Conservation (phyloP, 306 rosid genomes). For the Dryas alaskensis region DNA sequence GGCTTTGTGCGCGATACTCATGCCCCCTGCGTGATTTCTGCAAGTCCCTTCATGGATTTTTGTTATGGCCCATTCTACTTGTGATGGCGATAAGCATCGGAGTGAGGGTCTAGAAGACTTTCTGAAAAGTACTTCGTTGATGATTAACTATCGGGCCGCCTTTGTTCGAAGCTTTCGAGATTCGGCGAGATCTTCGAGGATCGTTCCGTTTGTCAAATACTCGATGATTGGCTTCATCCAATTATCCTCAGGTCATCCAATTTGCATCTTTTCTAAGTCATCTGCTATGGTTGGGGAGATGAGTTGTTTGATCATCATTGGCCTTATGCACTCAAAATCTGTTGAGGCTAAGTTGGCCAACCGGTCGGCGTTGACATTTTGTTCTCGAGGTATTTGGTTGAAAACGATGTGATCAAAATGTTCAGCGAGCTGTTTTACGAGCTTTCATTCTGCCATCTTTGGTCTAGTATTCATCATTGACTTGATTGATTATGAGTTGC, state of each 20-base stretch:
- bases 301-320: fast-evolving
- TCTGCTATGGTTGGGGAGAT: fast-evolving
- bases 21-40: background rate
- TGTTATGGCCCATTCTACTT: background rate
- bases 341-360: too few species aligned
- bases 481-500: background rate
- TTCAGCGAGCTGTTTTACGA: fast-evolving
- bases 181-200: fast-evolving
- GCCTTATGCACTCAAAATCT: too few species aligned
- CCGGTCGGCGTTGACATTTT: too few species aligned
- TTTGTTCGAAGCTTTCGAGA: background rate
- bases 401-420: background rate
- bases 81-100: fast-evolving
- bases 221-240: background rate
- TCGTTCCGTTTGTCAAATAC: background rate
- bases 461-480: background rate
- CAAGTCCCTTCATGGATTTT: background rate
- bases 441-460: fast-evolving
- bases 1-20: background rate
- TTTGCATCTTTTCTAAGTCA: too few species aligned
- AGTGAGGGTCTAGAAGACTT: background rate
- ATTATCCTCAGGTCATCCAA: background rate
- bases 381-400: background rate
- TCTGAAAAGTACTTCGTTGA: fast-evolving
- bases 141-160: background rate